Conservation (phyloP, 192 early-diverging fungal genomes). For the Mortierella hygrophila region DNA sequence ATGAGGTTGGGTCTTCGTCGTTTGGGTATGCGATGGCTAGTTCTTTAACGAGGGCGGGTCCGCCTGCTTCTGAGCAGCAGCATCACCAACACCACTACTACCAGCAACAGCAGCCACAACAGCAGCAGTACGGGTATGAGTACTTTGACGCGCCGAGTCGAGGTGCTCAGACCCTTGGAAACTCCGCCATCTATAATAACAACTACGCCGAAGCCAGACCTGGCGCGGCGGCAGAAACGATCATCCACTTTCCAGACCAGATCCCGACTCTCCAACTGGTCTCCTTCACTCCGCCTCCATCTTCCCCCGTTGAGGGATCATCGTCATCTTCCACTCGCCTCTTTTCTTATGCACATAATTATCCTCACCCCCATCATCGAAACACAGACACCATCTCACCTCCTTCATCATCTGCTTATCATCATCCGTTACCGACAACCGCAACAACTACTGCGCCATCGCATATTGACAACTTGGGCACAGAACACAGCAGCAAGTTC, state of each 20-base stretch:
- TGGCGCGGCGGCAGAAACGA: background rate
- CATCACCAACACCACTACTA: background rate
- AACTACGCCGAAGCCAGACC: too few species aligned
- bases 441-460: background rate
- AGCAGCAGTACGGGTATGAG: background rate
- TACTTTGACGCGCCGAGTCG: background rate
- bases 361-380: background rate
- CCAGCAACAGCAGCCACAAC: background rate
- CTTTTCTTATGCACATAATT: background rate
- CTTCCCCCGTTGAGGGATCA: background rate
- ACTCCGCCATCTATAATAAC: too few species aligned
- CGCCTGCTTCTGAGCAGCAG: background rate
- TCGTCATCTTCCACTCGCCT: background rate
- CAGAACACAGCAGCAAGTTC: background rate
- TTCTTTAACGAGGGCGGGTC: background rate
- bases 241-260: conserved; percentile 19
- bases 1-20: background rate
- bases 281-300: background rate
- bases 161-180: too few species aligned
- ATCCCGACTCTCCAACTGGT: background rate
- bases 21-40: background rate
- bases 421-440: background rate
- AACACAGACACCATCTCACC: background rate
- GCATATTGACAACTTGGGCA: background rate
- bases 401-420: background rate